phyloP scores from a whole-genome alignment of 768 basidiomycete genomes.

The Leccinum uliginosum region DNA sequence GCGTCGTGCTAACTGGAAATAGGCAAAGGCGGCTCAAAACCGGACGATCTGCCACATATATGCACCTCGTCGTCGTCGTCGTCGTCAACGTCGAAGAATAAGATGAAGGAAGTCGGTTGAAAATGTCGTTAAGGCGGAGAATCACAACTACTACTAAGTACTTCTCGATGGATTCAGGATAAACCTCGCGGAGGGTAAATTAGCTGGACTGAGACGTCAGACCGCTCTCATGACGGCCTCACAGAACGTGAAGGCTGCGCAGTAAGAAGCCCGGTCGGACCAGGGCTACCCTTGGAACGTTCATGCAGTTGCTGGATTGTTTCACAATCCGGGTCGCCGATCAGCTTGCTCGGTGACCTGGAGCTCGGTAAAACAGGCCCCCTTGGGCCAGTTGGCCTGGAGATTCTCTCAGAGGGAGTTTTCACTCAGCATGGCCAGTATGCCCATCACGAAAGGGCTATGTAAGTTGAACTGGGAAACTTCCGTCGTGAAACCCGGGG shows the following conservation, averaged over 20 bases:
- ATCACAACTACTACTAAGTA: background rate
- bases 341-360: background rate
- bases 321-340: background rate
- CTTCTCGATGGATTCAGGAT: background rate
- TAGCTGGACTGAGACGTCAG: constrained; percentile 9
- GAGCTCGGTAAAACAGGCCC: constrained; percentile 4
- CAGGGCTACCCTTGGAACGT: background rate
- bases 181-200: constrained; percentile 1
- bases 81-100: constrained; percentile 9
- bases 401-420: background rate
- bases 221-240: background rate
- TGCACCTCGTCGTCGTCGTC: background rate
- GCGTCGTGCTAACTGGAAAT: constrained; percentile 18
- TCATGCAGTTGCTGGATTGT: background rate
- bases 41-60: constrained; percentile 5
- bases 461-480: background rate
- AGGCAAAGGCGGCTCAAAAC: constrained; percentile 15
- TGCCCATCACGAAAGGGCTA: background rate
- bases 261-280: background rate
- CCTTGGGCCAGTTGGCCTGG: constrained; percentile 4
- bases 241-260: constrained; percentile 9
- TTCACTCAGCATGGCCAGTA: background rate
- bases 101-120: constrained; percentile 15
- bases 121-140: constrained; percentile 24
- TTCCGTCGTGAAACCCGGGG: constrained; percentile 10